phyloP scores from a whole-genome alignment of 176 grass and related monocot genomes.

The Lolium perenne region DNA sequence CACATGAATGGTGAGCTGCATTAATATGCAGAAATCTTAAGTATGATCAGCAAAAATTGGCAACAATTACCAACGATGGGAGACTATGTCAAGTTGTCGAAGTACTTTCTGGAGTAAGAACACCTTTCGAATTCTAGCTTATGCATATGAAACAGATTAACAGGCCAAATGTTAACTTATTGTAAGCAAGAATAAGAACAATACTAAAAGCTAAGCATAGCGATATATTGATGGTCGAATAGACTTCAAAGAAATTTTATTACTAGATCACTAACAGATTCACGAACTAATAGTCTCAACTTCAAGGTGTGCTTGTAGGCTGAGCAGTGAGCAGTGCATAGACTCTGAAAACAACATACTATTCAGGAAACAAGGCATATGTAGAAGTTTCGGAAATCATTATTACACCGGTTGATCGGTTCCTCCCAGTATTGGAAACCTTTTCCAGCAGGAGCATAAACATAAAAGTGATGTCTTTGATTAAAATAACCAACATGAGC shows the following conservation, averaged over 20 bases:
- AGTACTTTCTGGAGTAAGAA: background rate
- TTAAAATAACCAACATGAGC: too few relatives aligned
- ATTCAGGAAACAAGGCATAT: background rate
- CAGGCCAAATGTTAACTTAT: background rate
- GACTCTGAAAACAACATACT: too few relatives aligned
- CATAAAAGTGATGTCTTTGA: too few relatives aligned
- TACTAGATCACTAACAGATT: background rate
- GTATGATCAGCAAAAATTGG: background rate
- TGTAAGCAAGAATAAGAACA: background rate
- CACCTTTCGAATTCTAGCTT: background rate
- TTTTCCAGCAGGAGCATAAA: too few relatives aligned
- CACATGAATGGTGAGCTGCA: background rate
- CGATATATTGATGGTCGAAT: background rate
- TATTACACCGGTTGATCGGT: background rate
- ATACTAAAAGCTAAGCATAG: background rate
- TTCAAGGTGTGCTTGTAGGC: background rate
- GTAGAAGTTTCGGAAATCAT: background rate
- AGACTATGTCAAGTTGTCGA: background rate
- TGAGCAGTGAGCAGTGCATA: too few relatives aligned
- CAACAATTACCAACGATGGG: background rate
- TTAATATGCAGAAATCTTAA: background rate
- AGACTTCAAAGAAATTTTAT: background rate
- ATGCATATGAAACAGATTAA: background rate
- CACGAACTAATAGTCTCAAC: background rate
- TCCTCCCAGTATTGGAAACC: background rate